Evolutionary conservation across 352 stramenopile genomes (phyloP).

Genomic region (Phytopythium delawarense): DNA sequence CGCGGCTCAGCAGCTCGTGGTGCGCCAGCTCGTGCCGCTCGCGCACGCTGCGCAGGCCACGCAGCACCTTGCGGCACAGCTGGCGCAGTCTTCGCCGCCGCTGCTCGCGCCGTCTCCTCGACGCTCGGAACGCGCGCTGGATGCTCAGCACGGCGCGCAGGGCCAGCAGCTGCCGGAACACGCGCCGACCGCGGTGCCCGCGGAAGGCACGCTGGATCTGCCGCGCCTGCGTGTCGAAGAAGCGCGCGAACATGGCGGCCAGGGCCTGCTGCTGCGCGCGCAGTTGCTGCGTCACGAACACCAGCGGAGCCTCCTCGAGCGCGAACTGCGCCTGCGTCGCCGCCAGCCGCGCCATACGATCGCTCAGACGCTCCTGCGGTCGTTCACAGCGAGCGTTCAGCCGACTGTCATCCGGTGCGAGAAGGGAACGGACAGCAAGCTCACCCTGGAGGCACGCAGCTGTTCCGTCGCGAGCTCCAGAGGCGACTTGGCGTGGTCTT

Average conservation of each 20-base stretch:
- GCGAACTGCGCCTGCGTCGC: slow-evolving; percentile 29
- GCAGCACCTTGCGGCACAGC: slow-evolving; percentile 42
- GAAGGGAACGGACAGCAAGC: background rate
- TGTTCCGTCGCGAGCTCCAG: slow-evolving; percentile 24
- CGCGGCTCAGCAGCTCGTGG: slow-evolving; percentile 45
- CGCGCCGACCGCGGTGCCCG: slow-evolving; percentile 63
- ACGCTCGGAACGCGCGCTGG: slow-evolving; percentile 39
- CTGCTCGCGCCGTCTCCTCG: slow-evolving; percentile 22
- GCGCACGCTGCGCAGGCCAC: slow-evolving; percentile 39
- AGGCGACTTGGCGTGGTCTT: slow-evolving; percentile 22
- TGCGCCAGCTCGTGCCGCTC: slow-evolving; percentile 38
- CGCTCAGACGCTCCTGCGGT: slow-evolving; percentile 7
- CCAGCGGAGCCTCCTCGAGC: slow-evolving; percentile 22
- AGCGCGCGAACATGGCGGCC: slow-evolving; percentile 15
- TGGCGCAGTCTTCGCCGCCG: slow-evolving; percentile 30
- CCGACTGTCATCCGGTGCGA: background rate
- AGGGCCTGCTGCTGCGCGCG: slow-evolving; percentile 24
- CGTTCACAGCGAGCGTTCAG: background rate
- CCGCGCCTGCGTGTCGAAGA: slow-evolving; percentile 31
- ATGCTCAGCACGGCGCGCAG: slow-evolving; percentile 40
- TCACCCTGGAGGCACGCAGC: slow-evolving; percentile 16
- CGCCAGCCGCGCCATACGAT: slow-evolving; percentile 26
- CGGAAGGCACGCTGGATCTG: slow-evolving; percentile 88
- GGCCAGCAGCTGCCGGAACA: slow-evolving; percentile 31
- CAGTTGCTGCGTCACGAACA: slow-evolving; percentile 16